A percentile compares a stretch with the other conserved stretches of the same genome.
Evolutionary conservation across 306 rosid species (phyloP).

Genomic region (Prunus fruticosa): DNA sequence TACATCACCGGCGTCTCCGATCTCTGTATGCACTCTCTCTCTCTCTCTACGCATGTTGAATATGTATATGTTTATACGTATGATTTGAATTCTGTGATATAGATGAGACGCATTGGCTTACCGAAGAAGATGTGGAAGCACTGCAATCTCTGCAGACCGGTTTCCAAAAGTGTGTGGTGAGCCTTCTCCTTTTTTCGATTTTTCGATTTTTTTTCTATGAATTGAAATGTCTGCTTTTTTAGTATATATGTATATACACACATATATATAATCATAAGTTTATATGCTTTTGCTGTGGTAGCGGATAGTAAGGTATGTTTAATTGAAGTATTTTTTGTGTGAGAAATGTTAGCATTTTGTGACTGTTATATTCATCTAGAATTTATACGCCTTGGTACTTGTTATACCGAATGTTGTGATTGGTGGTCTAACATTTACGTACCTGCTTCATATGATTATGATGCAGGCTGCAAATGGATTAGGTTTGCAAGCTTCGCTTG

Average conservation of each 20-base stretch:
- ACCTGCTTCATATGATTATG: constrained; percentile 13
- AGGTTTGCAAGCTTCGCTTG: constrained; percentile 60
- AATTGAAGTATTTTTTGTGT: background rate
- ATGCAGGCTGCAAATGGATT: constrained; percentile 86
- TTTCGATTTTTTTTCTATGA: background rate
- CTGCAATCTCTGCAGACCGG: constrained; percentile 57
- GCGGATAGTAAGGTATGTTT: background rate
- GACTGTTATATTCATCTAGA: background rate
- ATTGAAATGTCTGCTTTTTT: background rate
- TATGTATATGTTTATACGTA: background rate
- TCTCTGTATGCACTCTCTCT: constrained; percentile 32
- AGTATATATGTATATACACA: too few species aligned
- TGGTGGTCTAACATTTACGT: background rate
- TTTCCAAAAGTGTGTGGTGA: constrained; percentile 92
- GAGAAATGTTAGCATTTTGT: background rate
- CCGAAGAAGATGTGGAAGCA: constrained; percentile 64
- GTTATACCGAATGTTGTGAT: background rate
- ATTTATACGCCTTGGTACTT: background rate
- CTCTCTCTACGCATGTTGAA: background rate
- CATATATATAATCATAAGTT: background rate
- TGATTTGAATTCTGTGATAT: constrained; percentile 12
- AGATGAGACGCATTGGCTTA: constrained; percentile 50
- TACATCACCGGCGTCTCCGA: constrained; percentile 48
- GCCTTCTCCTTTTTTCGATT: constrained; percentile 9
- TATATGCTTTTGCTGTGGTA: background rate